Conservation (phyloP, 768 basidiomycete genomes). For the Cyathus striatus region DNA sequence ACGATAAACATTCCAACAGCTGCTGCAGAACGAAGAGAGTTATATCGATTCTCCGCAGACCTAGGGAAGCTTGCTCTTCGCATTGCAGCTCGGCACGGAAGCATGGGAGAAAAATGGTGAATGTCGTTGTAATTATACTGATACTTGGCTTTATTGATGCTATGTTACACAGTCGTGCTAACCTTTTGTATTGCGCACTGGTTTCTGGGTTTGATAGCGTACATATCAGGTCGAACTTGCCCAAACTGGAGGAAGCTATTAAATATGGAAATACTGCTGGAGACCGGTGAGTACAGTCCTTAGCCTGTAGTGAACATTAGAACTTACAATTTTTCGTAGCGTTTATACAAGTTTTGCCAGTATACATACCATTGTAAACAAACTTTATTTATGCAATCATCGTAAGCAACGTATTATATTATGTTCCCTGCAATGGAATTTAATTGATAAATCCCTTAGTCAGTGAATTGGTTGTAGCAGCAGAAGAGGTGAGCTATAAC, state of each 20-base stretch:
- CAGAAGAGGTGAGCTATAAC: slow-evolving; percentile 50
- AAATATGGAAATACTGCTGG: slow-evolving; percentile 65
- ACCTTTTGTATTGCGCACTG: slow-evolving; percentile 55
- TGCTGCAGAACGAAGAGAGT: slow-evolving; percentile 54
- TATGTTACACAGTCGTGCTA: slow-evolving; percentile 43
- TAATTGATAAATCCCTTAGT: slow-evolving; percentile 33
- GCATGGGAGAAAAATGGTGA: slow-evolving; percentile 64
- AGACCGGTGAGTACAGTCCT: slow-evolving; percentile 41
- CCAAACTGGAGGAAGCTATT: slow-evolving; percentile 55
- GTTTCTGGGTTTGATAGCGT: slow-evolving; percentile 65
- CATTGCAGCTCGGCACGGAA: slow-evolving; percentile 63
- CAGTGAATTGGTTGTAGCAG: slow-evolving; percentile 46
- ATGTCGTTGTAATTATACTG: slow-evolving; percentile 6
- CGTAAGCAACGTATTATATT: slow-evolving; percentile 30
- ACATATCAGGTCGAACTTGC: slow-evolving; percentile 58
- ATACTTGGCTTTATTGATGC: slow-evolving; percentile 4
- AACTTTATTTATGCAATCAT: slow-evolving; percentile 58
- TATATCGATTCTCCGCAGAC: slow-evolving; percentile 66
- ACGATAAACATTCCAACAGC: slow-evolving; percentile 22
- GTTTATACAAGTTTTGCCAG: slow-evolving; percentile 59
- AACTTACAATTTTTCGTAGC: slow-evolving; percentile 22
- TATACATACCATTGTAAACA: slow-evolving; percentile 48
- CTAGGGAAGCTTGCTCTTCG: slow-evolving; percentile 61
- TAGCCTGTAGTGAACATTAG: neutral
- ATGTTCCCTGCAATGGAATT: neutral